These are phyloP conservation scores for Nymphaea colorata DNA, from an alignment of 164 flowering plant species.

Conservation along the genomic window DNA sequence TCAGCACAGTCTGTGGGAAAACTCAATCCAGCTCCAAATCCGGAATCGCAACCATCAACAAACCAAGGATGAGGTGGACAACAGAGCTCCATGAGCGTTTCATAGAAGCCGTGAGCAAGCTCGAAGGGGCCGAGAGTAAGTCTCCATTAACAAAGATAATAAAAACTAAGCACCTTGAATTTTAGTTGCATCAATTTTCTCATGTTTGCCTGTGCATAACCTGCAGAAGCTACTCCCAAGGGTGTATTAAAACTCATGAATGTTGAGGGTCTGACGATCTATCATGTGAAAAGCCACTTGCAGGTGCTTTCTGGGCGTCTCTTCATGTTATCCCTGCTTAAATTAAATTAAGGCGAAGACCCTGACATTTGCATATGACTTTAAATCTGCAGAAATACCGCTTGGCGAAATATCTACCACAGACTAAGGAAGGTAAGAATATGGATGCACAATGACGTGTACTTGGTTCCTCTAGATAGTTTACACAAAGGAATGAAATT, in stretches of 20 bases:
- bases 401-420: slow-evolving; percentile 52
- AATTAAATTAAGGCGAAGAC: slow-evolving; percentile 1
- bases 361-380: not conserved
- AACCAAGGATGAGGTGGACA: slow-evolving; percentile 51
- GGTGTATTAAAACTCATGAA: slow-evolving; percentile 52
- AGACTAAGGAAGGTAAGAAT: slow-evolving; percentile 46
- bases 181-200: too few relatives aligned
- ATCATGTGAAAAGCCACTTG: slow-evolving; percentile 62
- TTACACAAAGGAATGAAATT: too few relatives aligned
- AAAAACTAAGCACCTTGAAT: not conserved
- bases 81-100: slow-evolving; percentile 44
- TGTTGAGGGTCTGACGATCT: slow-evolving; percentile 52
- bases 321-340: not conserved
- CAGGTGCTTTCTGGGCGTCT: slow-evolving; percentile 19
- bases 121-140: slow-evolving; percentile 55
- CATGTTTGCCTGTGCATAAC: not conserved
- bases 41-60: slow-evolving; percentile 26
- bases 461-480: too few relatives aligned
- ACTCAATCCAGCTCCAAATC: slow-evolving; percentile 14
- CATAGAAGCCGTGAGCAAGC: slow-evolving; percentile 34
- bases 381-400: slow-evolving; percentile 52
- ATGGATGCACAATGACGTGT: too few relatives aligned
- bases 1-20: slow-evolving; percentile 15
- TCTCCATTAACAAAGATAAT: not conserved
- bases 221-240: slow-evolving; percentile 70